Evolutionary conservation across 1,284 basidiomycete species (phyloP).

Genomic region (Malassezia pachydermatis): DNA sequence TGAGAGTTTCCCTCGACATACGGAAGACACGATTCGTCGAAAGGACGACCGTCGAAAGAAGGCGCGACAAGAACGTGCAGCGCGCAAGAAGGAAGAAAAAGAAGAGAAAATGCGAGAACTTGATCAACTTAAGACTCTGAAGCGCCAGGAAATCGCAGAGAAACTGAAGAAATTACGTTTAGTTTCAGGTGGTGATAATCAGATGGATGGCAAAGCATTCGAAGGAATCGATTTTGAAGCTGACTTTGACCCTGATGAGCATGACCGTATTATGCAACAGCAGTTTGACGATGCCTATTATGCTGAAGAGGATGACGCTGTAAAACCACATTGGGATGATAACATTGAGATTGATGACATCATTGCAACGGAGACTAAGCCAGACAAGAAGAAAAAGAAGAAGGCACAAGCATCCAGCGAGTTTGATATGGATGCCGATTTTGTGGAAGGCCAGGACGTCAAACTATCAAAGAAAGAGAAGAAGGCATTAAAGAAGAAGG

Average conservation of each 20-base stretch:
- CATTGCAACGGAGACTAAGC: constrained; percentile 47
- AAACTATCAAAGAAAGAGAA: constrained; percentile 69
- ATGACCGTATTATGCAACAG: constrained; percentile 37
- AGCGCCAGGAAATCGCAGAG: constrained; percentile 38
- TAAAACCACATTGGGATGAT: constrained; percentile 76
- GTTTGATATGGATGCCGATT: constrained; percentile 61
- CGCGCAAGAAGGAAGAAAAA: constrained; percentile 41
- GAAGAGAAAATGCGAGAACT: constrained; percentile 38
- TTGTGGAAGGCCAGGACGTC: constrained; percentile 43
- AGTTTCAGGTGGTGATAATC: constrained; percentile 30
- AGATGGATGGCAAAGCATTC: constrained; percentile 24
- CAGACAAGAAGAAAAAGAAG: constrained; percentile 55
- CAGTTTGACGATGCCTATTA: constrained; percentile 43
- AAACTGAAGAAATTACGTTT: constrained; percentile 37
- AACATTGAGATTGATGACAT: constrained; percentile 73
- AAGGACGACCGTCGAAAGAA: constrained; percentile 39
- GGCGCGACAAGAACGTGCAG: constrained; percentile 37
- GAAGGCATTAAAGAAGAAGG: constrained; percentile 53
- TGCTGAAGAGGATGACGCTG: constrained; percentile 19
- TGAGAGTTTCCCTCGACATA: constrained; percentile 35
- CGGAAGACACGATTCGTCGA: constrained; percentile 35
- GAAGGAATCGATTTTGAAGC: constrained; percentile 34
- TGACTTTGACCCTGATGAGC: constrained; percentile 44
- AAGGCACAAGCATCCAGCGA: constrained; percentile 30
- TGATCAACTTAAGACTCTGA: constrained; percentile 32